Conservation (phyloP, 192 early-diverging fungal genomes). For the Coemansia sp. region DNA sequence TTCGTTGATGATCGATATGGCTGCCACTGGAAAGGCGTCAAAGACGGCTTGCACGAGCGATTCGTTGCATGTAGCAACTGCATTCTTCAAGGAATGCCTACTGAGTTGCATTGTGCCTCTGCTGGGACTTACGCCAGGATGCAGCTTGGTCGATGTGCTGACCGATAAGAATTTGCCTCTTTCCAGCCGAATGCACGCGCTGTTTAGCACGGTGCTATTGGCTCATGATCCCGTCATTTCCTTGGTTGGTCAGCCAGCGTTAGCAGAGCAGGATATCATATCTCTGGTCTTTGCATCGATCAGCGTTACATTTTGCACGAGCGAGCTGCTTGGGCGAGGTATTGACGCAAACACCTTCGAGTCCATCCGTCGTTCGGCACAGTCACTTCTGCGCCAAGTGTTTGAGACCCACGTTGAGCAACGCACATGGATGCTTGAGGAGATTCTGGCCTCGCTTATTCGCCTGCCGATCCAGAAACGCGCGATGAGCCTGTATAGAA, state of each 20-base stretch:
- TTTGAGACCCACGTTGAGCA: slow-evolving; percentile 55
- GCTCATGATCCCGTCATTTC: slow-evolving; percentile 18
- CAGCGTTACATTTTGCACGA: slow-evolving; percentile 37
- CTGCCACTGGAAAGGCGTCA: slow-evolving; percentile 27
- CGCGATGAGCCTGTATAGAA: slow-evolving; percentile 56
- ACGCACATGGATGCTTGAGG: slow-evolving; percentile 81
- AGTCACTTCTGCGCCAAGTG: slow-evolving; percentile 35
- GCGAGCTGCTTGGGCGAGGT: slow-evolving; percentile 20
- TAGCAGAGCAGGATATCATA: slow-evolving; percentile 43
- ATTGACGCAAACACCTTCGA: slow-evolving; percentile 34
- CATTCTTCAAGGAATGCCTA: slow-evolving; percentile 38
- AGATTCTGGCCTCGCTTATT: slow-evolving; percentile 74
- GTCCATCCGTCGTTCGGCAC: slow-evolving; percentile 43
- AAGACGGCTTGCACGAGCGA: slow-evolving; percentile 31
- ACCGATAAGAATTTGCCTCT: slow-evolving; percentile 4
- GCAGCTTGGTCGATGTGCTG: slow-evolving; percentile 18
- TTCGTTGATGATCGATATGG: slow-evolving; percentile 19
- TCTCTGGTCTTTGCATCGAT: slow-evolving; percentile 49
- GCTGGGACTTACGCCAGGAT: slow-evolving; percentile 19
- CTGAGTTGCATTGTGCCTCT: slow-evolving; percentile 41
- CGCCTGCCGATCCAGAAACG: slow-evolving; percentile 65
- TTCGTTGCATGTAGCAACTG: slow-evolving; percentile 24
- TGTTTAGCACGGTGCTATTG: slow-evolving; percentile 26
- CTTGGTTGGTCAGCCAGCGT: slow-evolving; percentile 17
- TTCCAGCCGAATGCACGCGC: slow-evolving; percentile 15